Conservation (phyloP, 495 filamentous ascomycete genomes). For the Thozetella sp. region DNA sequence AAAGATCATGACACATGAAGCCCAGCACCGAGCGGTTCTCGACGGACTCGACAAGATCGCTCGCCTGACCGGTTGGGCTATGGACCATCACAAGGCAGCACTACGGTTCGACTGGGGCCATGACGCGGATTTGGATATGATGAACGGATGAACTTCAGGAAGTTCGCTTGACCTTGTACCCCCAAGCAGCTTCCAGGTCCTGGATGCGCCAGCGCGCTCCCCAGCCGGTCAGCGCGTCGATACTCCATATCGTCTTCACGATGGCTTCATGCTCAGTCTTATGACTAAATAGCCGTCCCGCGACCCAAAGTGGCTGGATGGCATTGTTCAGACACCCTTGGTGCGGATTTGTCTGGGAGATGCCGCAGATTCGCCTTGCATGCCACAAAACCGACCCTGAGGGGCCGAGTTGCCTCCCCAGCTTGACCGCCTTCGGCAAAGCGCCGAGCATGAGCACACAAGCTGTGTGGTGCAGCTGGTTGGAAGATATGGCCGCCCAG, state of each 20-base stretch:
- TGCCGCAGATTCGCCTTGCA: constrained; percentile 13
- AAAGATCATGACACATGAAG: constrained; percentile 6
- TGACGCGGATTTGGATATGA: neutral
- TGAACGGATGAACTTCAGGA: neutral
- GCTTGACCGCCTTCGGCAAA: constrained; percentile 2
- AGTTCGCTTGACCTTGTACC: constrained; percentile 5
- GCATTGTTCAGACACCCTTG: constrained; percentile 15
- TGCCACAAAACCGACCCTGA: constrained; percentile 10
- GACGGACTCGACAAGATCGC: constrained; percentile 1
- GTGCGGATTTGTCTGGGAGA: constrained; percentile 16
- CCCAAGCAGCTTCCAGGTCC: constrained; percentile 14
- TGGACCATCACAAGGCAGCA: neutral
- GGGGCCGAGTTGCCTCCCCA: constrained; percentile 7
- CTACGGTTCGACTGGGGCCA: neutral
- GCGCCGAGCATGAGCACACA: constrained; percentile 12
- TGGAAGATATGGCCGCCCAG: constrained; percentile 14
- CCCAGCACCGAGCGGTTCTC: constrained; percentile 3
- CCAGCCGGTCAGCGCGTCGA: constrained; percentile 13
- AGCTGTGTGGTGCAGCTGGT: constrained; percentile 15
- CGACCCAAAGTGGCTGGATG: constrained; percentile 16
- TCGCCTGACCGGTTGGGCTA: neutral
- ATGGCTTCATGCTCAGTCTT: constrained; percentile 12
- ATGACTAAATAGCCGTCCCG: constrained; percentile 13
- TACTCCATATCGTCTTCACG: constrained; percentile 5
- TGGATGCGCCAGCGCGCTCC: constrained; percentile 11